A percentile compares a stretch with the other conserved stretches of the same genome.
Evolutionary conservation across 208 protist genomes (phyloP).

Genomic region (Leishmania mexicana): DNA sequence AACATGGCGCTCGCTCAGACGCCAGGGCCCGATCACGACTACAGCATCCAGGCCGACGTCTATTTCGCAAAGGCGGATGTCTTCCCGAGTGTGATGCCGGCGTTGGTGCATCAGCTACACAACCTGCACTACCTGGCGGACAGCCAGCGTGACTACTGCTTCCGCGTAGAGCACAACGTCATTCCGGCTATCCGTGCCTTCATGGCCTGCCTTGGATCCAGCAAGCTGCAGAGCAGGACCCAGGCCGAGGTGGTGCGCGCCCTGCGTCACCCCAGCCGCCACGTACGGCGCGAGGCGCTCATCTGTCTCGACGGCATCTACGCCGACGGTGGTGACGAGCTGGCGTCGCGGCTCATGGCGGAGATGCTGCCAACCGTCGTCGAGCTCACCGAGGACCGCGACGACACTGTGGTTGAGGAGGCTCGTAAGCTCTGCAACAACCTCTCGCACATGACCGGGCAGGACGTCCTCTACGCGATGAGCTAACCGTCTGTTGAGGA

Average conservation of each 20-base stretch:
- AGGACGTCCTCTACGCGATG: constrained; percentile 92
- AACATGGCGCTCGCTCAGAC: constrained; percentile 77
- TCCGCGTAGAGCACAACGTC: constrained; percentile 72
- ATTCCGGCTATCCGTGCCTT: constrained; percentile 80
- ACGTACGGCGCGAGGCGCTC: constrained; percentile 73
- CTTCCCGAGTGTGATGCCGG: constrained; percentile 85
- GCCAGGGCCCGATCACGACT: constrained; percentile 72
- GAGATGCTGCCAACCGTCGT: constrained; percentile 90
- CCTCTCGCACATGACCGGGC: constrained; percentile 86
- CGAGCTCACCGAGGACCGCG: constrained; percentile 86
- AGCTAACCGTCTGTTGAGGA: constrained; percentile 23
- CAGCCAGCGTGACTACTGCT: constrained; percentile 59
- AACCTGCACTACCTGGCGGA: constrained; percentile 77
- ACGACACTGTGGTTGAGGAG: constrained; percentile 82
- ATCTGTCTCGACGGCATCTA: constrained; percentile 82
- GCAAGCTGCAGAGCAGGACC: constrained; percentile 82
- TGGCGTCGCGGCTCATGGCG: constrained; percentile 88
- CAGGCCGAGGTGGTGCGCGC: constrained; percentile 81
- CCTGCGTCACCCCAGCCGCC: constrained; percentile 74
- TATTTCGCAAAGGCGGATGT: constrained; percentile 76
- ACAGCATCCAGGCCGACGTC: constrained; percentile 75
- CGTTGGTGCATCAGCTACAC: constrained; percentile 78
- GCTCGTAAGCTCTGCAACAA: constrained; percentile 81
- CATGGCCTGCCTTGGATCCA: constrained; percentile 70
- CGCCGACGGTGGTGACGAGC: constrained; percentile 88